Evolutionary conservation across 2,329 filamentous ascomycete species (phyloP).

Genomic region (Dendrostoma leiphaemia): DNA sequence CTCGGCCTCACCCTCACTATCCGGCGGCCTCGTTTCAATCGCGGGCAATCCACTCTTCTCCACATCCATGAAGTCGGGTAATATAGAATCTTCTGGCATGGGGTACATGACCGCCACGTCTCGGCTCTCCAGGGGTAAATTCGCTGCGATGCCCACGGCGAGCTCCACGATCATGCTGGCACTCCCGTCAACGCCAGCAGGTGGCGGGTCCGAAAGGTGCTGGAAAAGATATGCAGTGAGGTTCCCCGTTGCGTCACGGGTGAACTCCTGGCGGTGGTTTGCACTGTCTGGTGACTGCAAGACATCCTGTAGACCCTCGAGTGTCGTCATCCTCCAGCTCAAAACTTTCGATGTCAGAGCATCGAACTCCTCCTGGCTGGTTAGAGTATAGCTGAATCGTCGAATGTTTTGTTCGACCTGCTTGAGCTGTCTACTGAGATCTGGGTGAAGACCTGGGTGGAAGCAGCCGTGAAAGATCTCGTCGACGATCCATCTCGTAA

Average conservation of each 20-base stretch:
- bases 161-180: constrained; percentile 92
- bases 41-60: constrained; percentile 70
- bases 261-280: constrained; percentile 67
- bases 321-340: constrained; percentile 88
- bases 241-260: constrained; percentile 65
- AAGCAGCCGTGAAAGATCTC: constrained; percentile 91
- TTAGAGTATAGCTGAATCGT: constrained; percentile 68
- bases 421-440: constrained; percentile 77
- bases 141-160: constrained; percentile 79
- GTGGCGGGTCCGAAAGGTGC: constrained; percentile 73
- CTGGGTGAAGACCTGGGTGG: constrained; percentile 79
- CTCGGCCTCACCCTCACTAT: constrained; percentile 16
- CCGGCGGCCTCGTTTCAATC: constrained; percentile 43
- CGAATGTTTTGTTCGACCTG: constrained; percentile 85
- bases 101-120: constrained; percentile 89
- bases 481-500: constrained; percentile 86
- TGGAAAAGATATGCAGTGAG: constrained; percentile 69
- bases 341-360: constrained; percentile 84
- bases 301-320: constrained; percentile 79
- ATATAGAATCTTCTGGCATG: constrained; percentile 69
- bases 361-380: constrained; percentile 83
- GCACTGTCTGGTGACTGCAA: constrained; percentile 65
- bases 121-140: constrained; percentile 85
- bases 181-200: constrained; percentile 79
- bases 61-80: constrained; percentile 77